phyloP scores from a whole-genome alignment of 208 protist genomes.

The Acanthamoeba culbertsoni region DNA sequence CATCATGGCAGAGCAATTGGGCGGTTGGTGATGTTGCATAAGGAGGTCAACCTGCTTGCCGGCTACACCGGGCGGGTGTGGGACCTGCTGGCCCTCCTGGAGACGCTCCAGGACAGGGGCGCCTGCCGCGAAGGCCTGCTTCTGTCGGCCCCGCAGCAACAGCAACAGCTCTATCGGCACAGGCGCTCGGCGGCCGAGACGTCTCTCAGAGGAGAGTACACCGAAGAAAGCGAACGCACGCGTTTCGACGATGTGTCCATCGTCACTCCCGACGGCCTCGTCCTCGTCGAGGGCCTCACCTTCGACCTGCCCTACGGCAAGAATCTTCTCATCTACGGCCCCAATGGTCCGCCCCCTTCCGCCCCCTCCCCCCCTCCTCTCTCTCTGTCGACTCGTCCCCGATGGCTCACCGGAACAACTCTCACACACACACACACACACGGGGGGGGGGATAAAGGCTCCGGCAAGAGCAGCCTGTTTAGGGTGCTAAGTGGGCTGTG shows the following conservation, averaged over 20 bases:
- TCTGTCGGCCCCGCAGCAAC: background rate
- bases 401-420: too few species aligned
- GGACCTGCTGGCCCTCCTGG: background rate
- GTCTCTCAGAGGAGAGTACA: background rate
- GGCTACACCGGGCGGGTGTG: conserved; percentile 9
- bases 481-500: conserved; percentile 68
- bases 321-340: conserved; percentile 55
- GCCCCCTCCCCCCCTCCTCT: too few species aligned
- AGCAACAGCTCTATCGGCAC: background rate
- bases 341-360: too few species aligned
- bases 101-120: background rate
- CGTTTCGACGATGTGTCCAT: conserved; percentile 67
- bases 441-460: conserved; percentile 44
- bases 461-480: conserved; percentile 64
- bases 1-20: background rate
- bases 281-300: conserved; percentile 17
- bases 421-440: background rate
- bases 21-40: background rate
- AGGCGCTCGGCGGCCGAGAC: background rate
- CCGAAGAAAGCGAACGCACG: conserved; percentile 4
- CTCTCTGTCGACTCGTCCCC: too few species aligned
- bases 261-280: conserved; percentile 69
- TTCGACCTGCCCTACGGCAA: conserved; percentile 40
- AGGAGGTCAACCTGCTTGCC: background rate
- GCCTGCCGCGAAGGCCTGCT: background rate